These are phyloP conservation scores for Juglanconis oblonga DNA, from an alignment of 2,329 filamentous ascomycete species.

Conservation along the genomic window DNA sequence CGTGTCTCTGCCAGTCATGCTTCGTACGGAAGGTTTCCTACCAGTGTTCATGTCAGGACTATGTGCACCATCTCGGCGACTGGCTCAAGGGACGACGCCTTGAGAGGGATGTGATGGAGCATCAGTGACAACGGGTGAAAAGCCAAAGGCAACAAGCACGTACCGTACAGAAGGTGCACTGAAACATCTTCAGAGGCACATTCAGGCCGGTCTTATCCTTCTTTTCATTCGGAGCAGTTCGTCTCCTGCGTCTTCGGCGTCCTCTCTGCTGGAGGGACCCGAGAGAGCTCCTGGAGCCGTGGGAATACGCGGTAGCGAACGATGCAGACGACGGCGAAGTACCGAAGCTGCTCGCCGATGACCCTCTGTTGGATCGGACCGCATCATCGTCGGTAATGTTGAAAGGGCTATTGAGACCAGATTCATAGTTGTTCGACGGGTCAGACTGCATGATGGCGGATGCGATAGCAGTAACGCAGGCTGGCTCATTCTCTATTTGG, in stretches of 20 bases:
- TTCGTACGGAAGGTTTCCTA: constrained; percentile 63
- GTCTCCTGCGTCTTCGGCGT: constrained; percentile 48
- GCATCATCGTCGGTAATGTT: constrained; percentile 62
- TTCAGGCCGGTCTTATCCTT: constrained; percentile 35
- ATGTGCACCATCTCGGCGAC: too few species aligned
- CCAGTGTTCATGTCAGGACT: neutral
- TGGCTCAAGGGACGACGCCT: too few species aligned
- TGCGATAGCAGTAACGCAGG: constrained; percentile 57
- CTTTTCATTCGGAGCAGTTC: constrained; percentile 35
- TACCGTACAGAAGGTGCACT: constrained; percentile 65
- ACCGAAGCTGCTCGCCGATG: constrained; percentile 58
- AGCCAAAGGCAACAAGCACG: neutral
- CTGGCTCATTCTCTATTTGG: constrained; percentile 51
- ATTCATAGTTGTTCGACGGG: constrained; percentile 49
- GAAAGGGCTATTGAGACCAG: constrained; percentile 54
- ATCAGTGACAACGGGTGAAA: too few species aligned
- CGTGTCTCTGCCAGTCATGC: constrained; percentile 69
- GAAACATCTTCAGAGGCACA: constrained; percentile 54
- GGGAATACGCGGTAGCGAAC: constrained; percentile 57
- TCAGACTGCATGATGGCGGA: constrained; percentile 48
- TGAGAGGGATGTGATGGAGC: too few species aligned
- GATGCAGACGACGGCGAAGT: constrained; percentile 60
- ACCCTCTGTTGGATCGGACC: constrained; percentile 55
- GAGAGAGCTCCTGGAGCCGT: constrained; percentile 54
- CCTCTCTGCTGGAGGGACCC: constrained; percentile 41